Percentiles rank a stretch among this genome's conserved stretches.
Conservation (phyloP, 129 eudicot genomes). For the Centrapalus pauciflorus region DNA sequence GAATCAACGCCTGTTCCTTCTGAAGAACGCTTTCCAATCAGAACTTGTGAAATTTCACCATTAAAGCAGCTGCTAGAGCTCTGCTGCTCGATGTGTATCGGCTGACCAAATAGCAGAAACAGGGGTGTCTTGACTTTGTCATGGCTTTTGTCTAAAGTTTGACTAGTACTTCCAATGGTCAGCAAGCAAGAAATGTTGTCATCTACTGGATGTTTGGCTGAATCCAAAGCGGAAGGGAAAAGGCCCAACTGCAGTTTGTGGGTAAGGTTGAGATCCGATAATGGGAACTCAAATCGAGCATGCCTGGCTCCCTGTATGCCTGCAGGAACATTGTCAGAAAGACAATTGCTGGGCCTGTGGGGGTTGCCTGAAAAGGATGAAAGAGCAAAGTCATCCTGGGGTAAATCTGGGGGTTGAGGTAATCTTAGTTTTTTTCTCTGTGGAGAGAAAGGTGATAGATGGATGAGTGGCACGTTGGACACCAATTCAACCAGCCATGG, state of each 20-base stretch:
- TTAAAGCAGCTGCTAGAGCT: slow-evolving; percentile 31
- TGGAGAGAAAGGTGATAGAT: slow-evolving; percentile 77
- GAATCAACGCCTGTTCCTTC: slow-evolving; percentile 39
- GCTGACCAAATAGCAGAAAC: slow-evolving; percentile 79
- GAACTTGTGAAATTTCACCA: slow-evolving; percentile 21
- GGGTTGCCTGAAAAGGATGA: slow-evolving; percentile 69
- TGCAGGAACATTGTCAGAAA: slow-evolving; percentile 80
- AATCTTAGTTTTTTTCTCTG: slow-evolving; percentile 68
- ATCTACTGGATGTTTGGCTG: slow-evolving; percentile 26
- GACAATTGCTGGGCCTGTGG: slow-evolving; percentile 58
- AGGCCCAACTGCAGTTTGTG: slow-evolving; percentile 56
- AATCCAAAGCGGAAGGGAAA: slow-evolving; percentile 34
- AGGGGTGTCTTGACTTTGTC: slow-evolving; percentile 35
- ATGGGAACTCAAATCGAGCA: slow-evolving; percentile 73
- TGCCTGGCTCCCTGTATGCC: slow-evolving; percentile 99
- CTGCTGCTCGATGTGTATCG: slow-evolving; percentile 74
- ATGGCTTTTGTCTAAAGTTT: slow-evolving; percentile 28
- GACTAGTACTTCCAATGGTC: slow-evolving; percentile 55
- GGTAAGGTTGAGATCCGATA: slow-evolving; percentile 56
- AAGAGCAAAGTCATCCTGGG: slow-evolving; percentile 39
- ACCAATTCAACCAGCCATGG: slow-evolving; percentile 89
- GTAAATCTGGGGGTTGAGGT: slow-evolving; percentile 52
- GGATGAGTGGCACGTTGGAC: slow-evolving; percentile 62
- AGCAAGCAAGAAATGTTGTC: slow-evolving; percentile 57
- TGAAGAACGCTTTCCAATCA: slow-evolving; percentile 25